Conservation (phyloP, 75 land plant genomes). For the Azolla pinnata region DNA sequence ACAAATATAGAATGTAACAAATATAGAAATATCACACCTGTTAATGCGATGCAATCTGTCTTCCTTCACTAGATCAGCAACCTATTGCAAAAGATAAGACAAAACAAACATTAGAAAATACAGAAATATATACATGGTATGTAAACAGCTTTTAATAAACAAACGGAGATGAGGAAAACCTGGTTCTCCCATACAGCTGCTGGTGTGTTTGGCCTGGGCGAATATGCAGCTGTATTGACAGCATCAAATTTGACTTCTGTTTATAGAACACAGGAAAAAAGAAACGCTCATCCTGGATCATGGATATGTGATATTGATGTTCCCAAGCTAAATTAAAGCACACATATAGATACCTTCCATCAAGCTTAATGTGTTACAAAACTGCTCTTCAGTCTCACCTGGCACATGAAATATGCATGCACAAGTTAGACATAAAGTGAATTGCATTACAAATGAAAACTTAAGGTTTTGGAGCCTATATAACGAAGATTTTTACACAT, state of each 20-base stretch:
- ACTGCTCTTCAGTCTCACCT: conserved; percentile 8
- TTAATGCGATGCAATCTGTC: conserved; percentile 5
- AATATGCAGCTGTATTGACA: conserved; percentile 5
- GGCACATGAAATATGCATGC: neutral
- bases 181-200: conserved; percentile 8
- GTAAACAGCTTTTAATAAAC: neutral
- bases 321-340: neutral
- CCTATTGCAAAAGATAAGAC: neutral
- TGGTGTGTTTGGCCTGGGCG: conserved; percentile 4
- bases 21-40: conserved; percentile 4
- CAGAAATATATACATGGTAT: neutral
- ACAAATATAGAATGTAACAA: no score
- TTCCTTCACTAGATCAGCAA: conserved; percentile 8
- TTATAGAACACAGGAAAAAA: neutral
- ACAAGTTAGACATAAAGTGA: neutral
- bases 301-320: no score
- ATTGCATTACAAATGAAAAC: neutral
- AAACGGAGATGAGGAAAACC: conserved; percentile 1
- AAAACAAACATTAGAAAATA: no score
- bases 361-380: conserved; percentile 6
- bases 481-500: neutral
- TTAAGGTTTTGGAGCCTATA: neutral
- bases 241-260: conserved; percentile 8
- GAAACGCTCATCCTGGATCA: no score
- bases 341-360: conserved; percentile 6